A percentile compares a stretch with the other conserved stretches of the same genome.
Evolutionary conservation across 129 eudicot species (phyloP).

Genomic region (Ambrosia trifida): DNA sequence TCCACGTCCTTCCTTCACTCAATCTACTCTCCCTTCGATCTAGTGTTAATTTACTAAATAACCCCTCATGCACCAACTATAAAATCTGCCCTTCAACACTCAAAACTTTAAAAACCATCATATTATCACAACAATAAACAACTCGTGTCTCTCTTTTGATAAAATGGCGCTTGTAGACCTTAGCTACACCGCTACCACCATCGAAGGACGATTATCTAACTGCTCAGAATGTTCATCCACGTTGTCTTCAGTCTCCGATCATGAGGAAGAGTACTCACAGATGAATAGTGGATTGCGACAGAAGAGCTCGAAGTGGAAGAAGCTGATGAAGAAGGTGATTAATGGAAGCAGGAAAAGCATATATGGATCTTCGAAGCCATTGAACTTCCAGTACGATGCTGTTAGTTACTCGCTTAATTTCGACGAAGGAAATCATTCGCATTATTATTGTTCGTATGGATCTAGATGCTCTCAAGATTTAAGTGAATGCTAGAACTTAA

Average conservation of each 20-base stretch:
- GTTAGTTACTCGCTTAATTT: conserved; percentile 68
- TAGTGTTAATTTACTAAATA: conserved; percentile 14
- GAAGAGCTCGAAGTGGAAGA: conserved; percentile 39
- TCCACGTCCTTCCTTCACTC: conserved; percentile 6
- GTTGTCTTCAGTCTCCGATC: conserved; percentile 34
- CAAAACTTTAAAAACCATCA: background rate
- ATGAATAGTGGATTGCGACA: background rate
- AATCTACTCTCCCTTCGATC: background rate
- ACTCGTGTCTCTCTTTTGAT: background rate
- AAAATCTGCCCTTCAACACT: conserved; percentile 2
- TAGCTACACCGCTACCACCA: background rate
- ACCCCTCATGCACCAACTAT: conserved; percentile 9
- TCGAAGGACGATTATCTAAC: conserved; percentile 17
- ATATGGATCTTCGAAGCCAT: conserved; percentile 37
- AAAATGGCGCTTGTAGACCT: background rate
- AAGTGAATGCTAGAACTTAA: background rate
- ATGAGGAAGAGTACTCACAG: conserved; percentile 54
- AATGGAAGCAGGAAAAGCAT: conserved; percentile 52
- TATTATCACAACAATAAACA: conserved; percentile 15
- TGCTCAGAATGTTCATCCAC: conserved; percentile 27
- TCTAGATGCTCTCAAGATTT: conserved; percentile 8
- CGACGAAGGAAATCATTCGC: conserved; percentile 51
- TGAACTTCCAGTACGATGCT: conserved; percentile 58
- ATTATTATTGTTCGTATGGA: conserved; percentile 8
- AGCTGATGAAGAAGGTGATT: conserved; percentile 49